These are phyloP conservation scores for Aurifilum marmelostoma DNA, from an alignment of 2,329 filamentous ascomycete species.

Conservation along the genomic window DNA sequence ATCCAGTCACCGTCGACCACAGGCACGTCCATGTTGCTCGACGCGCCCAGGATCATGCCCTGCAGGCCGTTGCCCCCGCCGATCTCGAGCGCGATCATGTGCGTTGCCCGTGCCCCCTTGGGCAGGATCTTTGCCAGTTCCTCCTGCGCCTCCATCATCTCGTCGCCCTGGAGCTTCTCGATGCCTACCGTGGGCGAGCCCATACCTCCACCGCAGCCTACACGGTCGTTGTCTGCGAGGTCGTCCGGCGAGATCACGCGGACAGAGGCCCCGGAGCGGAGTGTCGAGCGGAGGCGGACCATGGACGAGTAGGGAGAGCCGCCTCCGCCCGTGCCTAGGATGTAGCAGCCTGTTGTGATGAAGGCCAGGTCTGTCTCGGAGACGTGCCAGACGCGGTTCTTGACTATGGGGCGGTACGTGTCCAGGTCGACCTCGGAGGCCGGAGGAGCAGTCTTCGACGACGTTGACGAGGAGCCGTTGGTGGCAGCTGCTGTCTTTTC, in stretches of 20 bases:
- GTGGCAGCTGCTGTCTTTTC: conserved; percentile 30
- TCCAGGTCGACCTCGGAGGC: conserved; percentile 39
- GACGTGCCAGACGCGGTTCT: conserved; percentile 58
- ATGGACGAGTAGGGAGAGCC: conserved; percentile 59
- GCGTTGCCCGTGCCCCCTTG: conserved; percentile 48
- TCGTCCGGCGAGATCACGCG: conserved; percentile 55
- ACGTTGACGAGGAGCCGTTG: not conserved
- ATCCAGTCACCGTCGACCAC: conserved; percentile 54
- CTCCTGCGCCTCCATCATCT: conserved; percentile 54
- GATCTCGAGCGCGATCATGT: conserved; percentile 66
- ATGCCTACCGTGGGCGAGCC: conserved; percentile 64
- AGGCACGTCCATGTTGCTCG: conserved; percentile 54
- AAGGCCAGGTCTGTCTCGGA: conserved; percentile 61
- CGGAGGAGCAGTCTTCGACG: not conserved
- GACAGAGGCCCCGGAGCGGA: conserved; percentile 54
- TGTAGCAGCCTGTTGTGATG: conserved; percentile 62
- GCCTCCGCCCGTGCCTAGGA: conserved; percentile 64
- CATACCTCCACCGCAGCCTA: conserved; percentile 60
- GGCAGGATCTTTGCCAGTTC: conserved; percentile 56
- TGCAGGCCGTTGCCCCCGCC: conserved; percentile 69
- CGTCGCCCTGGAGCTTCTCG: conserved; percentile 62
- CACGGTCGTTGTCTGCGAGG: conserved; percentile 52
- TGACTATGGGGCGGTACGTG: conserved; percentile 53
- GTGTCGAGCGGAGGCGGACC: conserved; percentile 54
- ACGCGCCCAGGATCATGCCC: conserved; percentile 59